A percentile compares a stretch with the other conserved stretches of the same genome.
Evolutionary conservation across 768 basidiomycete species (phyloP).

Genomic region (Multifurca ochricompacta): DNA sequence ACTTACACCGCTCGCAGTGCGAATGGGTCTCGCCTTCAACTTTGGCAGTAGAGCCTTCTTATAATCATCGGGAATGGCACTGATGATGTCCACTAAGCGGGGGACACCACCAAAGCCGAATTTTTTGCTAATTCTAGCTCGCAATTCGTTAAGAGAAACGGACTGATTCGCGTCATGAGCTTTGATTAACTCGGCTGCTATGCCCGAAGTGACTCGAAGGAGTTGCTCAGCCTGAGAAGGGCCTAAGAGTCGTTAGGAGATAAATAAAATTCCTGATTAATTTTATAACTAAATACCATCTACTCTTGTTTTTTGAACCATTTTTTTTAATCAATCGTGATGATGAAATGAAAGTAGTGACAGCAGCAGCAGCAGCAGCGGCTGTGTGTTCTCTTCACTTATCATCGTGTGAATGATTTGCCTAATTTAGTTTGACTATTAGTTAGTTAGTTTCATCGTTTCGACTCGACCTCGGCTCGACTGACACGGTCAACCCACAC

Average conservation of each 20-base stretch:
- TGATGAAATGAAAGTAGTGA: neutral
- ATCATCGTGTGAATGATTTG: constrained; percentile 1
- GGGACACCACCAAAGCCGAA: constrained; percentile 82
- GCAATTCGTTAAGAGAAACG: constrained; percentile 82
- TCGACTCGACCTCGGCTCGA: neutral
- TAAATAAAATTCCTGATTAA: neutral
- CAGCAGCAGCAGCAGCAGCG: neutral
- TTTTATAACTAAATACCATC: constrained; percentile 26
- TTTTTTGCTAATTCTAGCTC: constrained; percentile 86
- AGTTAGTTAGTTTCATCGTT: neutral
- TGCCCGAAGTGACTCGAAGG: constrained; percentile 86
- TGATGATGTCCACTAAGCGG: constrained; percentile 93
- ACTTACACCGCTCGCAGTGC: constrained; percentile 92
- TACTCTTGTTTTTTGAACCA: constrained; percentile 38
- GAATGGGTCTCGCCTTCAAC: constrained; percentile 85
- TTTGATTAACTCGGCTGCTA: constrained; percentile 89
- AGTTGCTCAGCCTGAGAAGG: constrained; percentile 88
- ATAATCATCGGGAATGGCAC: constrained; percentile 96
- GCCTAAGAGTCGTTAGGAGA: constrained; percentile 30
- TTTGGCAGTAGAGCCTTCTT: constrained; percentile 87
- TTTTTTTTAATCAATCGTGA: neutral
- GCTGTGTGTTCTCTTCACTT: neutral
- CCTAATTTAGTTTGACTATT: neutral
- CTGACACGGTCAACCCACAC: neutral
- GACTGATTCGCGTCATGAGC: constrained; percentile 70